These are phyloP conservation scores for Didymella exigua DNA, from an alignment of 2,329 filamentous ascomycete species.

Conservation along the genomic window DNA sequence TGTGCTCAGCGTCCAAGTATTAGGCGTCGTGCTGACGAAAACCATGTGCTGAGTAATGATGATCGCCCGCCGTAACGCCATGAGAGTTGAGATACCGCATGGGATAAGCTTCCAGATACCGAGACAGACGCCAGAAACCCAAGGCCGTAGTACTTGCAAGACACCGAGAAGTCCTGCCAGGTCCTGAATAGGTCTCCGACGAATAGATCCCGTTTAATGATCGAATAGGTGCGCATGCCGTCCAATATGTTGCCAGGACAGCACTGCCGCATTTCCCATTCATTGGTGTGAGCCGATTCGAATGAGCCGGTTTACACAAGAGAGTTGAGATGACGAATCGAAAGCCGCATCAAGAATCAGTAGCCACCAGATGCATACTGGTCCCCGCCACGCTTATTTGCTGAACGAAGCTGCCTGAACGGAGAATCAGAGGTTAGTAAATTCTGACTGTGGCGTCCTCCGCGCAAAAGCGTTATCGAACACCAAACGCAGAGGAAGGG, in stretches of 20 bases:
- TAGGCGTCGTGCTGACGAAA: constrained; percentile 22
- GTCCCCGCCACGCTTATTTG: constrained; percentile 58
- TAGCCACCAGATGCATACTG: constrained; percentile 56
- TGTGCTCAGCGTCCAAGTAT: constrained; percentile 33
- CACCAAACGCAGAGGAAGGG: constrained; percentile 84
- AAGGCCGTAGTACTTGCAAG: constrained; percentile 33
- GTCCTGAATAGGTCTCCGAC: constrained; percentile 43
- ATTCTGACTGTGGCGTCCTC: constrained; percentile 60
- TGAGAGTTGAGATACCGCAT: constrained; percentile 34
- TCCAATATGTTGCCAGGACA: constrained; percentile 48
- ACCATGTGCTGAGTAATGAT: constrained; percentile 26
- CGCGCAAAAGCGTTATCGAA: constrained; percentile 74
- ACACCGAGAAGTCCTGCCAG: constrained; percentile 38
- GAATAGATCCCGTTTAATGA: constrained; percentile 46
- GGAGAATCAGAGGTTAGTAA: constrained; percentile 52
- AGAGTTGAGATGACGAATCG: constrained; percentile 50
- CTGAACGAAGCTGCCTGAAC: constrained; percentile 59
- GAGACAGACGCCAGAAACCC: constrained; percentile 36
- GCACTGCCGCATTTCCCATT: constrained; percentile 54
- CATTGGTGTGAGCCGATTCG: constrained; percentile 41
- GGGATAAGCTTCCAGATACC: constrained; percentile 40
- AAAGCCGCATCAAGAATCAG: constrained; percentile 53
- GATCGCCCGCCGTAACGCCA: constrained; percentile 27
- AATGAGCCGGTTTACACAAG: constrained; percentile 44
- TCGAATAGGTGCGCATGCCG: constrained; percentile 46